A percentile compares a stretch with the other conserved stretches of the same genome.
These are phyloP conservation scores for Trametes villosa DNA, from an alignment of 768 basidiomycete species.

Conservation along the genomic window DNA sequence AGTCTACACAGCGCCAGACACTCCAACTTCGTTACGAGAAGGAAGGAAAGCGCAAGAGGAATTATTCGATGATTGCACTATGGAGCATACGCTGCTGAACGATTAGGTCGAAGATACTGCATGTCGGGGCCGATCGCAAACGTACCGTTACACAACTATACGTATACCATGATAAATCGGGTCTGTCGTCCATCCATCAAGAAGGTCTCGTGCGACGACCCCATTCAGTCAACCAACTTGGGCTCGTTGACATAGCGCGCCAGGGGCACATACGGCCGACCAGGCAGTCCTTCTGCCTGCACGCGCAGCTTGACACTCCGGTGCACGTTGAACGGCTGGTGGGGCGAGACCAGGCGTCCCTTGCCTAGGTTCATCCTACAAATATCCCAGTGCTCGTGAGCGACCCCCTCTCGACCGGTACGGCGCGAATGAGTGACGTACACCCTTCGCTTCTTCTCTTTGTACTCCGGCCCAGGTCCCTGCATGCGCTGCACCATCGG, in stretches of 20 bases:
- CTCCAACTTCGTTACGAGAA: too few relatives aligned
- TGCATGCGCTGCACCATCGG: slow-evolving; percentile 36
- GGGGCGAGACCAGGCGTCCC: slow-evolving; percentile 28
- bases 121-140: neutral
- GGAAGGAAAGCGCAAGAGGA: too few relatives aligned
- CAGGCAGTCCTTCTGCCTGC: slow-evolving; percentile 28
- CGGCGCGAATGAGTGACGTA: neutral
- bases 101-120: too few relatives aligned
- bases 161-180: too few relatives aligned
- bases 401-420: neutral
- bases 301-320: slow-evolving; percentile 33
- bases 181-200: too few relatives aligned
- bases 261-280: slow-evolving; percentile 36
- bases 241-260: slow-evolving; percentile 28
- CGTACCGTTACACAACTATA: neutral
- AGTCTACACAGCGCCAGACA: too few relatives aligned
- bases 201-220: too few relatives aligned
- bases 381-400: neutral
- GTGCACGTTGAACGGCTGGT: slow-evolving; percentile 31
- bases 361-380: slow-evolving; percentile 30
- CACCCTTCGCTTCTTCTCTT: slow-evolving; percentile 16
- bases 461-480: slow-evolving; percentile 22
- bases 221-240: slow-evolving; percentile 23
- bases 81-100: too few relatives aligned
- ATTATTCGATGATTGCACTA: too few relatives aligned